These are phyloP conservation scores for Chionographis japonica DNA, from an alignment of 106 monocot species.

Conservation along the genomic window DNA sequence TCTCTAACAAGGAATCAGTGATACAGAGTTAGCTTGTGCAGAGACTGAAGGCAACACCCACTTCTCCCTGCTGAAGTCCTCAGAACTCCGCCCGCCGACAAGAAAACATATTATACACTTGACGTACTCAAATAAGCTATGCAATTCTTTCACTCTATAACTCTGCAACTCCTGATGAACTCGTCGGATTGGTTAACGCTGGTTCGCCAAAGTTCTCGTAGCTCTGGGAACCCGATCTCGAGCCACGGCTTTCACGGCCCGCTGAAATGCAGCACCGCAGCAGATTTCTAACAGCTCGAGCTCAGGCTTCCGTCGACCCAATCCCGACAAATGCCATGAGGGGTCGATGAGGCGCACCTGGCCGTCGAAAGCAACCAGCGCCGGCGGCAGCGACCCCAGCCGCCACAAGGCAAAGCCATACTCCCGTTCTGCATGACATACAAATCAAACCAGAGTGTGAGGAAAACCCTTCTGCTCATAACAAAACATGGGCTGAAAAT, in stretches of 20 bases:
- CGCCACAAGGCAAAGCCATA: constrained; percentile 34
- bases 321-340: constrained; percentile 43
- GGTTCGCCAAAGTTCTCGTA: constrained; percentile 32
- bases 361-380: constrained; percentile 45
- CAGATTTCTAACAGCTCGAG: constrained; percentile 17
- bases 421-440: constrained; percentile 38
- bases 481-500: not conserved
- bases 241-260: constrained; percentile 71
- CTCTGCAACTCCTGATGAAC: constrained; percentile 44
- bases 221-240: constrained; percentile 28
- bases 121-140: not conserved
- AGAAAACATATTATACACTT: not conserved
- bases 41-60: constrained; percentile 59
- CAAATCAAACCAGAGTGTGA: not conserved
- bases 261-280: constrained; percentile 57
- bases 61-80: constrained; percentile 58
- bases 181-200: constrained; percentile 36
- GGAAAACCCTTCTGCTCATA: not conserved
- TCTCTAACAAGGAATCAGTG: not conserved
- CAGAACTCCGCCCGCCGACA: constrained; percentile 21
- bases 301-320: constrained; percentile 29
- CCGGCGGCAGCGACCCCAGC: constrained; percentile 41
- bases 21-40: constrained; percentile 27
- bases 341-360: constrained; percentile 32
- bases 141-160: constrained; percentile 14